Percentiles rank a stretch among this genome's conserved stretches.
phyloP scores from a whole-genome alignment of 2,329 filamentous ascomycete genomes.

The Colletotrichum paranaense region DNA sequence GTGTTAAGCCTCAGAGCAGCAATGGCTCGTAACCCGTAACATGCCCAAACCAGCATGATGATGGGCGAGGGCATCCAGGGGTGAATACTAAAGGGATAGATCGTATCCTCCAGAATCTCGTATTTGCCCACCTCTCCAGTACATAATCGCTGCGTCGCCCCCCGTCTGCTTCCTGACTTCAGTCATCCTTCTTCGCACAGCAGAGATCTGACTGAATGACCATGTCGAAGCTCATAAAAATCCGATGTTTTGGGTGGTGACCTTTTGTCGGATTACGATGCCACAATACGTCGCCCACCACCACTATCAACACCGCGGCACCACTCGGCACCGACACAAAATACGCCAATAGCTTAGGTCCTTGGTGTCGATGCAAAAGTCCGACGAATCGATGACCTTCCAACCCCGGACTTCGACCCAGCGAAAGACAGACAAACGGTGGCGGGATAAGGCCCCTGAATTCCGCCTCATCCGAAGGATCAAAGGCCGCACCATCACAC shows the following conservation, averaged over 20 bases:
- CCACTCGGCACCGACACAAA: neutral
- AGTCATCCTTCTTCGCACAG: neutral
- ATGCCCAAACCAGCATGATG: conserved; percentile 12
- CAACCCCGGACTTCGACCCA: conserved; percentile 2
- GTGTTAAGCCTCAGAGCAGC: neutral
- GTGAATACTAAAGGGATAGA: neutral
- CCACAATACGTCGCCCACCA: neutral
- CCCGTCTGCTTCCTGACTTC: neutral
- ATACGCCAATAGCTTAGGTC: no score
- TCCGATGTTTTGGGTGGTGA: neutral
- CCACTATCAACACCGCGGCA: neutral
- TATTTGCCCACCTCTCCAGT: conserved; percentile 11
- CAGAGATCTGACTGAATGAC: neutral
- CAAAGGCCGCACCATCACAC: neutral
- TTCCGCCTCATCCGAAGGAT: conserved; percentile 13
- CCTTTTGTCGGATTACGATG: neutral
- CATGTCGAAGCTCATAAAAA: neutral
- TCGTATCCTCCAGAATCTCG: conserved; percentile 2
- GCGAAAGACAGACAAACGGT: neutral
- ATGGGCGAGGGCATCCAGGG: neutral
- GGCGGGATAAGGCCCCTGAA: neutral
- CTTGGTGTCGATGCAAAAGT: neutral
- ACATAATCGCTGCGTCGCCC: conserved; percentile 25
- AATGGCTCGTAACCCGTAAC: conserved; percentile 10
- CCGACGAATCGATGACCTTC: neutral